A percentile compares a stretch with the other conserved stretches of the same genome.
Evolutionary conservation across 2,329 filamentous ascomycete genomes (phyloP).

Genomic region (Fusarium hainanense): DNA sequence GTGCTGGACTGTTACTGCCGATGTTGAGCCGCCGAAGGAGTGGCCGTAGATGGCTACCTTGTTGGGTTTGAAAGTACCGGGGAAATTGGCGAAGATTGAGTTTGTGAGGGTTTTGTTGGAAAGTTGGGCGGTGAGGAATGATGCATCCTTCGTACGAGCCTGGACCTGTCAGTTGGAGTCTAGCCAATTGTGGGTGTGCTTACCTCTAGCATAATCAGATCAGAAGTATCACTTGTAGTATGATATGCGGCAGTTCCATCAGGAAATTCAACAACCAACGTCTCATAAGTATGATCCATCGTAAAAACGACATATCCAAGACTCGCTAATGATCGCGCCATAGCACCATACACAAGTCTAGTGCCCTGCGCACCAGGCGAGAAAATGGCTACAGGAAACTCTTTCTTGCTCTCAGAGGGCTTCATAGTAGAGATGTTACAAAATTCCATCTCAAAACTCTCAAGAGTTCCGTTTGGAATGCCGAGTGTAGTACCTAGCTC

Average conservation of each 20-base stretch:
- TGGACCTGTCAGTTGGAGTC: background rate
- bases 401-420: background rate
- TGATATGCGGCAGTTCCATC: conserved; percentile 49
- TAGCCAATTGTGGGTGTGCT: background rate
- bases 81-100: conserved; percentile 12
- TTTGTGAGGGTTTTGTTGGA: conserved; percentile 31
- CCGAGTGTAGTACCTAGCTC: background rate
- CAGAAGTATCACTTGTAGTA: background rate
- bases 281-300: conserved; percentile 61
- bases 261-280: conserved; percentile 56
- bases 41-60: conserved; percentile 20
- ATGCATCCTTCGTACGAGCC: conserved; percentile 18
- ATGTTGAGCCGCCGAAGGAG: conserved; percentile 31
- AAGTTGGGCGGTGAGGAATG: conserved; percentile 34
- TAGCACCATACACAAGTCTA: conserved; percentile 55
- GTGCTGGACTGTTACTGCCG: conserved; percentile 46
- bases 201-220: conserved; percentile 12
- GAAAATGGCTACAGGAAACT: conserved; percentile 47
- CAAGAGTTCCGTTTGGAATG: background rate
- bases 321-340: conserved; percentile 57
- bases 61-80: conserved; percentile 6
- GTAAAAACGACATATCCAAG: conserved; percentile 58
- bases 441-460: conserved; percentile 13
- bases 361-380: conserved; percentile 57
- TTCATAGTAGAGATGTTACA: conserved; percentile 23